These are phyloP conservation scores for Hemisphaericaspora subhashii DNA, from an alignment of 1,139 yeast genomes.

Conservation along the genomic window DNA sequence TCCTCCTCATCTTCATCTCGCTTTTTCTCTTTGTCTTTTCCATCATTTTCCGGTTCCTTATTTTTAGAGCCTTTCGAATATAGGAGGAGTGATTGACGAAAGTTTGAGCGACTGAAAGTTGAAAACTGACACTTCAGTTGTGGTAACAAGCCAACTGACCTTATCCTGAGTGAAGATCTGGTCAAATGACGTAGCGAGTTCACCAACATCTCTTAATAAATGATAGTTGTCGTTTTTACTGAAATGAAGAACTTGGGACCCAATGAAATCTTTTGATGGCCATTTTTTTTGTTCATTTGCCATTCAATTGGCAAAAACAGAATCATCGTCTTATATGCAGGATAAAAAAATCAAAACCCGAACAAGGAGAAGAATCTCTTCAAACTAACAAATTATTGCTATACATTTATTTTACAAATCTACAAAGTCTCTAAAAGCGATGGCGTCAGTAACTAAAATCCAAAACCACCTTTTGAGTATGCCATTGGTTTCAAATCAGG, in stretches of 20 bases:
- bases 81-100: constrained; percentile 1
- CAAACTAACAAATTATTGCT: too few relatives aligned
- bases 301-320: background rate
- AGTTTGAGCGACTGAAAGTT: background rate
- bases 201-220: constrained; percentile 5
- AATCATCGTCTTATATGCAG: background rate
- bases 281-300: background rate
- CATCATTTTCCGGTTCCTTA: constrained; percentile 11
- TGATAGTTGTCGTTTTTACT: too few relatives aligned
- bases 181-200: constrained; percentile 10
- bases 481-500: constrained; percentile 97
- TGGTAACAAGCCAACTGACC: background rate
- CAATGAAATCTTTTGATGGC: background rate
- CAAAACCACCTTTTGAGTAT: constrained; percentile 68
- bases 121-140: background rate
- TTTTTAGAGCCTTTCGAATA: constrained; percentile 4
- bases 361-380: background rate
- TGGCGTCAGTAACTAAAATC: constrained; percentile 26
- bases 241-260: background rate
- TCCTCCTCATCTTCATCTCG: constrained; percentile 13
- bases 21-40: constrained; percentile 13
- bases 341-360: background rate
- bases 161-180: constrained; percentile 3
- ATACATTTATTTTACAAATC: too few relatives aligned
- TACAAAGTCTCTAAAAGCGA: background rate